Base-by-base conservation (phyloP, 2,329 filamentous ascomycete species). In the Xylaria sp. region DNA sequence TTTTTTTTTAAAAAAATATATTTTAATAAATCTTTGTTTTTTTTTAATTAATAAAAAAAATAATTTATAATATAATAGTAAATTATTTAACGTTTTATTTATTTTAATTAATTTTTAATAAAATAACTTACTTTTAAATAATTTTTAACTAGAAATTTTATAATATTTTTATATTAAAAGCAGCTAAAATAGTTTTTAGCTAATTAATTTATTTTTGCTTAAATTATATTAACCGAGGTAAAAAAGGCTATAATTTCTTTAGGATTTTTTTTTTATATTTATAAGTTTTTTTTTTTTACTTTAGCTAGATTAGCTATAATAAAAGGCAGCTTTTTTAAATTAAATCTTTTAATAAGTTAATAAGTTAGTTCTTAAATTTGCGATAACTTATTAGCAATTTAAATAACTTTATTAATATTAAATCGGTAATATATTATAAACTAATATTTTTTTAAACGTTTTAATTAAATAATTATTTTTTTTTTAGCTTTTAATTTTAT, bases 231-330 rank as follows among this genome's bases (percentile, higher is more conserved):
- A 54, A 54, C 1, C 32, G 35, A 54, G 35, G 44, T 21, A 54
- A 32, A 54, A 21, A 54, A n/a, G 27, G 8, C 21, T 35, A 35
- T 54, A 32, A n/a, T 4, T 8, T 8, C 5, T 27, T n/a, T n/a
- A n/a, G n/a, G 9, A 21, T n/a, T 27, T 54, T 54, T 54, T n/a
- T 54, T n/a, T 54, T 32, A n/a, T n/a, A n/a, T n/a, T 54, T 32
- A 32, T 16, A 9, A 16, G 16, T 6, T n/a, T 35, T 35, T 54
- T 54, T 21, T 35, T 21, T 21, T 54, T 54, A n/a, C 1, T 21
- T n/a, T 54, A 35, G 3, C 5, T 35, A 42, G 21, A 35, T 35
- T 54, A 13, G 16, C 2, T n/a, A 21, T 54, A 54, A 57, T 42
- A 57, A 57, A 57, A 25, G 25, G 10, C 5, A 57, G 5, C 16